phyloP scores from a whole-genome alignment of 1,284 basidiomycete species.

The Flammula alnicola region DNA sequence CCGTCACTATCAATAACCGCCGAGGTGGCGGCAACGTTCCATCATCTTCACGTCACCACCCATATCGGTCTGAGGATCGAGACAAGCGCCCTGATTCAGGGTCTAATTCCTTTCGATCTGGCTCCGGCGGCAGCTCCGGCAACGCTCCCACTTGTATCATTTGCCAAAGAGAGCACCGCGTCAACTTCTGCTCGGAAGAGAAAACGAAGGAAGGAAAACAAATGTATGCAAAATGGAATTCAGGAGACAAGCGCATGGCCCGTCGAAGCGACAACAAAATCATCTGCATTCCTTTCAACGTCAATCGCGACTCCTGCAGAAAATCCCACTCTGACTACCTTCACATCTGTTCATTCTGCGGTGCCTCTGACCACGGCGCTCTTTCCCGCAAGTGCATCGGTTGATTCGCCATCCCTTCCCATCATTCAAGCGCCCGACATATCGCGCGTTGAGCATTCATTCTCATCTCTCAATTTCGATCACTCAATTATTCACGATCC shows the following conservation, averaged over 20 bases:
- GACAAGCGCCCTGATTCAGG: not conserved
- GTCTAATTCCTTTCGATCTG: constrained; percentile 10
- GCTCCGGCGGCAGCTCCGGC: no score
- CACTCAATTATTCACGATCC: no score
- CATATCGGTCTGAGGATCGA: not conserved
- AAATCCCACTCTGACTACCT: not conserved
- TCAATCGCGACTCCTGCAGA: constrained; percentile 8
- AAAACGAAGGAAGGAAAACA: constrained; percentile 8
- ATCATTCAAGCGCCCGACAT: no score
- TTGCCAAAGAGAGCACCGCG: constrained; percentile 10
- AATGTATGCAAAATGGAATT: constrained; percentile 5
- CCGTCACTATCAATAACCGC: not conserved
- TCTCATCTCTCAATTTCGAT: constrained; percentile 1
- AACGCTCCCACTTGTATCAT: constrained; percentile 14
- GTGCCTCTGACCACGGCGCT: constrained; percentile 15
- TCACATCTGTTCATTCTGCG: constrained; percentile 19
- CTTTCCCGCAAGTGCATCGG: constrained; percentile 6
- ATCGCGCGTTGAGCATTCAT: no score
- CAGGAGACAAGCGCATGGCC: constrained; percentile 1
- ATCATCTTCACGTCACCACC: not conserved
- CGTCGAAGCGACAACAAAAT: not conserved
- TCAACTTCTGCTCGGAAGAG: constrained; percentile 13
- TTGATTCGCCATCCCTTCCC: not conserved
- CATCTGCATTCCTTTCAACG: constrained; percentile 11
- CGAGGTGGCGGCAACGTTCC: not conserved